These are phyloP conservation scores for Boletus rubescentipes DNA, from an alignment of 768 basidiomycete genomes.

Conservation along the genomic window DNA sequence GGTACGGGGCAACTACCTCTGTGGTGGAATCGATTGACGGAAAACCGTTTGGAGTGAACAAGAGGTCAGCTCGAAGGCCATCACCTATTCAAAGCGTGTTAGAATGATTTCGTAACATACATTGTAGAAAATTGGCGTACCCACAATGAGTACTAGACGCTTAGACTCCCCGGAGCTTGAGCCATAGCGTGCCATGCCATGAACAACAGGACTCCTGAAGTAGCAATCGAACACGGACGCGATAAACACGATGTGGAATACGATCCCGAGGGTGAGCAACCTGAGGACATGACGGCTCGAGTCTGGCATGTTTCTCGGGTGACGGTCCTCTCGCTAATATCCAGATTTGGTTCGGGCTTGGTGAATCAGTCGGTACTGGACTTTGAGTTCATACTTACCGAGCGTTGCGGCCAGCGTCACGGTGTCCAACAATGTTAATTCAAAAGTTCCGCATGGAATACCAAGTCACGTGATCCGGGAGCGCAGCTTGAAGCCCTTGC, in stretches of 20 bases:
- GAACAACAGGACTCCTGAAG: slow-evolving; percentile 79
- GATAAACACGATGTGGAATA: slow-evolving; percentile 75
- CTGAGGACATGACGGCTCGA: slow-evolving; percentile 26
- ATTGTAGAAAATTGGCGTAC: slow-evolving; percentile 38
- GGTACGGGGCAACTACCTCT: slow-evolving; percentile 67
- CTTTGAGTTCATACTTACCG: too few relatives aligned
- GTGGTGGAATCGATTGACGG: slow-evolving; percentile 48
- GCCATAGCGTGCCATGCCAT: slow-evolving; percentile 66
- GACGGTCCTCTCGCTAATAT: background rate
- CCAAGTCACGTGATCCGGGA: too few relatives aligned
- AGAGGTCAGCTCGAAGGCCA: slow-evolving; percentile 78
- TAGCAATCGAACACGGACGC: slow-evolving; percentile 83
- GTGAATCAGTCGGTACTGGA: too few relatives aligned
- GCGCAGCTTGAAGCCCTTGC: too few relatives aligned
- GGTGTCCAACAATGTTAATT: too few relatives aligned
- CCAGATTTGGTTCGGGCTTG: too few relatives aligned
- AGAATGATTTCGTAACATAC: background rate
- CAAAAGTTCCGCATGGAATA: too few relatives aligned
- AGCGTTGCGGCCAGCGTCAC: background rate
- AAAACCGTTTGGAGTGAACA: slow-evolving; percentile 67
- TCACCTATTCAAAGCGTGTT: slow-evolving; percentile 52
- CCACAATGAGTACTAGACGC: slow-evolving; percentile 77
- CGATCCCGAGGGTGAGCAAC: slow-evolving; percentile 63
- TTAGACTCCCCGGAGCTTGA: slow-evolving; percentile 53
- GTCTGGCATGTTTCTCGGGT: slow-evolving; percentile 6